Percentiles rank a stretch among this genome's conserved stretches.
Conservation (phyloP, 192 early-diverging fungal species). For the Allomyces macrogynus region DNA sequence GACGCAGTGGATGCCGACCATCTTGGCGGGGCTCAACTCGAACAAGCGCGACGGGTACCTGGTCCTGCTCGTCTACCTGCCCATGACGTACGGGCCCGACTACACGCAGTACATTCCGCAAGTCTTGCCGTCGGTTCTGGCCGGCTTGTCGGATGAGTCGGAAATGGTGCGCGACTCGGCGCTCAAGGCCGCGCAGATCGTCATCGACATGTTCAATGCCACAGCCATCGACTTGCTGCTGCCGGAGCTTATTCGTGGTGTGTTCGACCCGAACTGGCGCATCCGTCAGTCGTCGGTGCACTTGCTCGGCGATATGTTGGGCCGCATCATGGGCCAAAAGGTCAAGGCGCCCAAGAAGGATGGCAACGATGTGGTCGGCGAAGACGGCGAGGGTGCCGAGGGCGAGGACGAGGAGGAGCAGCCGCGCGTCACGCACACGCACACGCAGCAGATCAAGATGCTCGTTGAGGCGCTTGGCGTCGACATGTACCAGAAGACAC, state of each 20-base stretch:
- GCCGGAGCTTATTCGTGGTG: slow-evolving; percentile 69
- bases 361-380: slow-evolving; percentile 35
- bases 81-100: slow-evolving; percentile 77
- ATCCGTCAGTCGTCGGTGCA: slow-evolving; percentile 87
- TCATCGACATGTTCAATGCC: slow-evolving; percentile 75
- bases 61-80: slow-evolving; percentile 83
- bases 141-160: slow-evolving; percentile 84
- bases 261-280: slow-evolving; percentile 88
- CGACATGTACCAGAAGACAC: slow-evolving; percentile 62
- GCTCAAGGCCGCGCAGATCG: slow-evolving; percentile 75
- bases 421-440: slow-evolving; percentile 5
- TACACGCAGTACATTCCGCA: slow-evolving; percentile 78
- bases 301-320: slow-evolving; percentile 84
- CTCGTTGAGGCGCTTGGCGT: slow-evolving; percentile 63
- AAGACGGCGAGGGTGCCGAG: slow-evolving; percentile 13
- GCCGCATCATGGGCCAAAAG: slow-evolving; percentile 70
- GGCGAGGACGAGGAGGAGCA: slow-evolving; percentile 1
- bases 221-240: slow-evolving; percentile 73
- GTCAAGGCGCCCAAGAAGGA: slow-evolving; percentile 31
- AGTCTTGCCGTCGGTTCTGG: slow-evolving; percentile 70
- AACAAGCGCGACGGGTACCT: slow-evolving; percentile 90
- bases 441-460: background rate
- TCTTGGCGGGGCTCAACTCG: slow-evolving; percentile 48
- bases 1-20: slow-evolving; percentile 74
- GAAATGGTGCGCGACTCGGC: slow-evolving; percentile 86